Conservation (phyloP, 2,329 filamentous ascomycete species). For the Pseudogymnoascus sp. region DNA sequence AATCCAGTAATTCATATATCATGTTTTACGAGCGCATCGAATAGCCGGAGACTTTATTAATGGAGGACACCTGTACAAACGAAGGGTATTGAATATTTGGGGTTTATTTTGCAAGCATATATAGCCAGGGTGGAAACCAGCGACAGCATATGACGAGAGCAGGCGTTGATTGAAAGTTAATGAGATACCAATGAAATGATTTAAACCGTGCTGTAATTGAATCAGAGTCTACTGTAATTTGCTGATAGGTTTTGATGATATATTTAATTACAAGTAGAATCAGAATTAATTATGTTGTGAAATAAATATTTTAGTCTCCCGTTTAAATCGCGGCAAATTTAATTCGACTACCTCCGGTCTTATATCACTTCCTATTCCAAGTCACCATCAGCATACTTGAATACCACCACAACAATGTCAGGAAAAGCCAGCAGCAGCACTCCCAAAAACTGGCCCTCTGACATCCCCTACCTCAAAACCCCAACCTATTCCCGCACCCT, state of each 20-base stretch:
- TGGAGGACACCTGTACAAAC: neutral
- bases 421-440: neutral
- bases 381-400: neutral
- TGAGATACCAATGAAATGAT: slow-evolving; percentile 7
- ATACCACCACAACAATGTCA: neutral
- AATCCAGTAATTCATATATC: slow-evolving; percentile 11
- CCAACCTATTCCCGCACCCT: slow-evolving; percentile 40
- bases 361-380: neutral
- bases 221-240: neutral
- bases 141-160: slow-evolving; percentile 1
- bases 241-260: neutral
- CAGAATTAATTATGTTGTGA: neutral
- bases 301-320: neutral
- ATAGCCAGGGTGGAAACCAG: neutral
- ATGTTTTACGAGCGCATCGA: slow-evolving; percentile 12
- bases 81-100: slow-evolving; percentile 1
- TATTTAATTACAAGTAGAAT: neutral
- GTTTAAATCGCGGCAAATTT: neutral
- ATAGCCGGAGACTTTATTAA: neutral
- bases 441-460: slow-evolving; percentile 52
- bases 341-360: neutral
- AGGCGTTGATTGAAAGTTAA: slow-evolving; percentile 3
- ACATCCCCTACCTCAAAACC: slow-evolving; percentile 44
- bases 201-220: neutral
- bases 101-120: neutral